Base-by-base conservation (phyloP, 768 basidiomycete species). In the Phlegmacium glaucopus region DNA sequence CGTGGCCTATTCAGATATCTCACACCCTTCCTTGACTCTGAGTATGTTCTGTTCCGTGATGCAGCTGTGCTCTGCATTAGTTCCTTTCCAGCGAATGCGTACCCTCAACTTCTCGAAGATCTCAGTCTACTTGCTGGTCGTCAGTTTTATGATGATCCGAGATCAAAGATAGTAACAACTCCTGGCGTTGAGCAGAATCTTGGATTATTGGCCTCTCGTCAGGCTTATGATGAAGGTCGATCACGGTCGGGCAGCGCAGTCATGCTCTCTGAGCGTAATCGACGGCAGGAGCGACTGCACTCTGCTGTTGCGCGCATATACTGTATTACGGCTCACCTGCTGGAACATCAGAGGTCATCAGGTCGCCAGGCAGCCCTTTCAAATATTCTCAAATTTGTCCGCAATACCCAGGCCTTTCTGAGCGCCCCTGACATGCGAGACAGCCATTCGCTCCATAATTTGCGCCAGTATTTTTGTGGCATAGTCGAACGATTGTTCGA, bases 391-490 rank as follows among this genome's bases (percentile, higher is more conserved):
- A 87, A 90, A 57, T 96, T 94, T 61, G 85, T 94, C 29, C 80
- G 84, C 30, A 87, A 84, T 53, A 94, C 89, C 5, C 85, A 91
- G 52, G 64, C 78, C 0, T 89, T 91, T 61, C 72, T 97, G n/a
- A 77, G 79, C 3, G 75, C 82, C 4, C 70, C 81, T 0, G 85
- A 89, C 32, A 78, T 83, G 56, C 80, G 86, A 22, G 86, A 91
- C 41, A 86, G 86, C 51, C 82, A 79, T 55, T 79, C 87, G 1
- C 66, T 93, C 22, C 90, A 94, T 52, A 79, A 84, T 7, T 72
- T 95, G 26, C 83, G 94, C 25, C 83, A 91, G 18, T 94, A 90
- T 62, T 96, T 95, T 63, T 96, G 94, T 58, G 87, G 90, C 15
- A 82, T 87, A 0, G 81, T 96, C 4, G 90, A 94, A 63, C 82